A percentile compares a stretch with the other conserved stretches of the same genome.
These are phyloP conservation scores for Rubia peregrina DNA, from an alignment of 305 asterid genomes.

Conservation along the genomic window DNA sequence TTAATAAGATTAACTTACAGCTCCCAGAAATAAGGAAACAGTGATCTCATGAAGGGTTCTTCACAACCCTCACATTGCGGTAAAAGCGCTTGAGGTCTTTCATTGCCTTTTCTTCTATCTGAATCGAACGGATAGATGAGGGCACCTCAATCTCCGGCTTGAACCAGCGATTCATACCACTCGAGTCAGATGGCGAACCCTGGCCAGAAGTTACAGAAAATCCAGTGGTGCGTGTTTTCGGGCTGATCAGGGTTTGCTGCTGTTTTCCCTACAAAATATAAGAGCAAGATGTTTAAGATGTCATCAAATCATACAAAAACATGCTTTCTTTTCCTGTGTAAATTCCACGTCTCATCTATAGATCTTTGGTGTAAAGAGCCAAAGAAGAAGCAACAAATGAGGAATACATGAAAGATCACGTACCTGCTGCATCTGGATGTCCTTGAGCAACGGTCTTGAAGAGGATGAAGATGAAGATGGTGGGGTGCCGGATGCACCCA, in stretches of 20 bases:
- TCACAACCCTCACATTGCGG: constrained; percentile 73
- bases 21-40: constrained; percentile 7
- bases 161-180: constrained; percentile 73
- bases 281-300: neutral
- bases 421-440: constrained; percentile 94
- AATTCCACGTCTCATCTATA: too few species aligned
- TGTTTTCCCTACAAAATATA: constrained; percentile 42
- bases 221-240: constrained; percentile 64
- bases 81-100: constrained; percentile 88
- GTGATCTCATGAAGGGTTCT: constrained; percentile 48
- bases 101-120: constrained; percentile 90
- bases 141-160: constrained; percentile 59
- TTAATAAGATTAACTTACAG: constrained; percentile 11
- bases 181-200: constrained; percentile 71
- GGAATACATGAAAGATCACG: constrained; percentile 5
- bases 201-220: constrained; percentile 60
- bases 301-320: neutral
- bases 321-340: neutral
- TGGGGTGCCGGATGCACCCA: constrained; percentile 89
- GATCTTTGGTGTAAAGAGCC: neutral
- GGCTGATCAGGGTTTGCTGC: constrained; percentile 51
- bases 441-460: constrained; percentile 84
- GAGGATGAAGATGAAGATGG: constrained; percentile 34
- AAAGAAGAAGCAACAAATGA: neutral
- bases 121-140: constrained; percentile 55